Conservation (phyloP, 2,329 filamentous ascomycete species). For the Paecilomyces fulvus region DNA sequence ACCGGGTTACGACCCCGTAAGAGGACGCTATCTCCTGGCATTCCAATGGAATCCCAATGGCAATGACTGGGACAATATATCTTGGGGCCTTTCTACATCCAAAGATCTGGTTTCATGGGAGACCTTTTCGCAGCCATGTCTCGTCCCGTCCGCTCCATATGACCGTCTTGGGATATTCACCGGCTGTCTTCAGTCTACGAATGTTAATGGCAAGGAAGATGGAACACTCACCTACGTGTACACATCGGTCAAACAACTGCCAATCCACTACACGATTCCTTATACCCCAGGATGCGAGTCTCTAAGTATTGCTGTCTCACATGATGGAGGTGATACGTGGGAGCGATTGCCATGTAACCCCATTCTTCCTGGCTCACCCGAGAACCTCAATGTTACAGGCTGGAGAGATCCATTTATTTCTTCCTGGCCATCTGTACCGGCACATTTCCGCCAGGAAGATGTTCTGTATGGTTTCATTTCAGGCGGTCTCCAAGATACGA, state of each 20-base stretch:
- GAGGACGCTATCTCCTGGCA: constrained; percentile 32
- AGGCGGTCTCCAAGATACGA: constrained; percentile 35
- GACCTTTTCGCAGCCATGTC: constrained; percentile 15
- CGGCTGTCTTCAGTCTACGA: constrained; percentile 27
- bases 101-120: constrained; percentile 33
- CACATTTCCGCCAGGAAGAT: constrained; percentile 5
- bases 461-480: constrained; percentile 42
- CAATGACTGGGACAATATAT: constrained; percentile 35
- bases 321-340: constrained; percentile 32
- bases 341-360: constrained; percentile 28
- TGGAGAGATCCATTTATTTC: constrained; percentile 36
- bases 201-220: constrained; percentile 11
- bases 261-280: constrained; percentile 33
- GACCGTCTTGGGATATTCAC: constrained; percentile 36
- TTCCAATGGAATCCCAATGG: constrained; percentile 38
- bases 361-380: constrained; percentile 27
- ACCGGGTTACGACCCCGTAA: constrained; percentile 30
- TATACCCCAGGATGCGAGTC: constrained; percentile 30
- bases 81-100: constrained; percentile 34
- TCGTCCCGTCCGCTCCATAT: constrained; percentile 27
- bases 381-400: constrained; percentile 27
- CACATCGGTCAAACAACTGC: constrained; percentile 32
- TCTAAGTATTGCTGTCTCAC: constrained; percentile 30
- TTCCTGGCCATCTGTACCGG: constrained; percentile 16
- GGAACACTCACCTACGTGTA: constrained; percentile 30